These are phyloP conservation scores for Leccinum imitatum DNA, from an alignment of 768 basidiomycete genomes.

Conservation along the genomic window DNA sequence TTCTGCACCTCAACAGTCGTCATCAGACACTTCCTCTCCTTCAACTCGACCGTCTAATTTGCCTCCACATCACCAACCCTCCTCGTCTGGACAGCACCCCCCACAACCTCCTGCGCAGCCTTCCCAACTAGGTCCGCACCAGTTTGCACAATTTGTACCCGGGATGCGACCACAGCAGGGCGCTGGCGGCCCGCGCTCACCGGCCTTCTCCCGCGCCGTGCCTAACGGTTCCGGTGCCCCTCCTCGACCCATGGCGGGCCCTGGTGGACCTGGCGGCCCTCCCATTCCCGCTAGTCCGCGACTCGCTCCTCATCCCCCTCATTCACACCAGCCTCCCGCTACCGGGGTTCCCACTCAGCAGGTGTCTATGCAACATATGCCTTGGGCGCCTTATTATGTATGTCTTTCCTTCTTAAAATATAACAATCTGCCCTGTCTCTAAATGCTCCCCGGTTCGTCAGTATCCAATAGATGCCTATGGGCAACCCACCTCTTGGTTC, in stretches of 20 bases:
- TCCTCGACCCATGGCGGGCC: constrained; percentile 48
- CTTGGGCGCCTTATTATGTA: constrained; percentile 59
- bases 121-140: constrained; percentile 44
- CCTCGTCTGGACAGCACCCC: constrained; percentile 37
- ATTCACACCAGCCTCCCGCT: constrained; percentile 54
- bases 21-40: constrained; percentile 58
- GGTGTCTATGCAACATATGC: constrained; percentile 39
- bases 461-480: constrained; percentile 50
- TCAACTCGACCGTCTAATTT: constrained; percentile 53
- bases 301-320: constrained; percentile 48
- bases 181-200: constrained; percentile 62
- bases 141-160: constrained; percentile 51
- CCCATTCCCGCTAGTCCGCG: constrained; percentile 60
- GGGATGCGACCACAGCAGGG: too few relatives aligned
- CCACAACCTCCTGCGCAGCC: constrained; percentile 40
- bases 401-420: constrained; percentile 28
- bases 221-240: constrained; percentile 53
- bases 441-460: constrained; percentile 18
- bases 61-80: constrained; percentile 44
- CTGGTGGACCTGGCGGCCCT: constrained; percentile 54
- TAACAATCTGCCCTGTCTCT: neutral
- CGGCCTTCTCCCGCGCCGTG: constrained; percentile 60
- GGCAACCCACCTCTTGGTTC: constrained; percentile 41
- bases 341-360: constrained; percentile 49
- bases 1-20: constrained; percentile 44